A percentile compares a stretch with the other conserved stretches of the same genome.
phyloP scores from a whole-genome alignment of 1,284 basidiomycete species.

The Grifola frondosa region DNA sequence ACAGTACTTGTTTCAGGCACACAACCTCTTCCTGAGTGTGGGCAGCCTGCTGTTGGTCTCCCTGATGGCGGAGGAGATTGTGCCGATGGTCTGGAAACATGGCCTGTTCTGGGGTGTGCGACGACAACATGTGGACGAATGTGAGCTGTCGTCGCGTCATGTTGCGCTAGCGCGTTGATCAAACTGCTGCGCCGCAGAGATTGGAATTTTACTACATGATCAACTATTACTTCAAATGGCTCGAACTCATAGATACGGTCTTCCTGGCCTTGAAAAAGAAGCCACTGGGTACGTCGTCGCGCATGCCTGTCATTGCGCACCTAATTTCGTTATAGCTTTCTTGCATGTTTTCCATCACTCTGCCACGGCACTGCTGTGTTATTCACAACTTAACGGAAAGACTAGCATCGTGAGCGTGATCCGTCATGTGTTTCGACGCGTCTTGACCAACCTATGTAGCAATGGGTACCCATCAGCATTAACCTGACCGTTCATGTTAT shows the following conservation, averaged over 20 bases:
- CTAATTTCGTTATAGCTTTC: conserved; percentile 62
- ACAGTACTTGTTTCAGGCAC: conserved; percentile 86
- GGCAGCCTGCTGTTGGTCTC: conserved; percentile 82
- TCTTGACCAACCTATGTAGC: conserved; percentile 47
- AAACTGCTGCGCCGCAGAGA: conserved; percentile 43
- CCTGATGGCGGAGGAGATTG: conserved; percentile 89
- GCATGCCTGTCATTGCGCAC: neutral
- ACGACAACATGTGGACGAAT: conserved; percentile 77
- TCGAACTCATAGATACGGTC: conserved; percentile 93
- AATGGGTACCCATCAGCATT: conserved; percentile 94
- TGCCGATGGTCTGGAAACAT: conserved; percentile 72
- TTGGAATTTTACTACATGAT: conserved; percentile 95
- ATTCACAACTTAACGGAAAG: conserved; percentile 89
- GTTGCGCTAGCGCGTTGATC: conserved; percentile 6
- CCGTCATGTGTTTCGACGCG: neutral
- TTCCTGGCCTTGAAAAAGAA: conserved; percentile 99
- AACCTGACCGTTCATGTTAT: conserved; percentile 96
- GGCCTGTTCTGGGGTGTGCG: conserved; percentile 82
- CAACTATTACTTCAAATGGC: conserved; percentile 97
- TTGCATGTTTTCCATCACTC: conserved; percentile 99
- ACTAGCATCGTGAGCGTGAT: conserved; percentile 75
- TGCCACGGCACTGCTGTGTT: conserved; percentile 96
- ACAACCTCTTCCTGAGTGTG: conserved; percentile 86
- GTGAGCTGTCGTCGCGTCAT: conserved; percentile 46
- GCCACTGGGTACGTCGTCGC: conserved; percentile 70